Conservation (phyloP, 176 grass and related monocot genomes). For the Aegilops speltoides region DNA sequence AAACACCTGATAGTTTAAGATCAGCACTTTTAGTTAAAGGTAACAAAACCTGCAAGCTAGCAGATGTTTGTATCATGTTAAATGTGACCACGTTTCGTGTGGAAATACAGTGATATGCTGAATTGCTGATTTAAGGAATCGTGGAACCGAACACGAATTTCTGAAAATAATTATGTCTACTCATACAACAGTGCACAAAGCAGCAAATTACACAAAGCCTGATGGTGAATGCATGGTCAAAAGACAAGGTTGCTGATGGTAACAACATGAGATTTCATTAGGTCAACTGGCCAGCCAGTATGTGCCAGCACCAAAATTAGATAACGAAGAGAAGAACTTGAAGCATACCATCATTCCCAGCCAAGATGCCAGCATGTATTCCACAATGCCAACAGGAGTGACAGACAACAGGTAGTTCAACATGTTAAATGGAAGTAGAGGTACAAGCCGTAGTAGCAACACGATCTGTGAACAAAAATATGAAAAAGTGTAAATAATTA, state of each 20-base stretch:
- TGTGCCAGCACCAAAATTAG: neutral
- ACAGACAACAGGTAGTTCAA: conserved; percentile 98
- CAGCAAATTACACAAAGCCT: conserved; percentile 7
- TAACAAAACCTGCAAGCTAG: neutral
- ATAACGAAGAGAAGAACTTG: conserved; percentile 16
- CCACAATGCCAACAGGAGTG: conserved; percentile 94
- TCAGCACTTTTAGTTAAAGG: neutral
- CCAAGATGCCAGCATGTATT: conserved; percentile 99
- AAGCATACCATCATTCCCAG: conserved; percentile 97
- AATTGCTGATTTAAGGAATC: conserved; percentile 1
- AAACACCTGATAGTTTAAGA: neutral
- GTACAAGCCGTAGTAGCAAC: conserved; percentile 88
- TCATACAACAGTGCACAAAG: neutral
- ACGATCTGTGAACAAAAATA: conserved; percentile 67
- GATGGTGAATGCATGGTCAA: neutral
- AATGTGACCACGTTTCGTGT: neutral
- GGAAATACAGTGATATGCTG: neutral
- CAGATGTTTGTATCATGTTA: neutral
- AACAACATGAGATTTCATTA: neutral
- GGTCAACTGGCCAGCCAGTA: neutral
- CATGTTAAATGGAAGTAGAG: conserved; percentile 99
- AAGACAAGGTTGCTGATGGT: neutral
- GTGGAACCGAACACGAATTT: neutral
- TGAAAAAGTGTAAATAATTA: conserved; percentile 19
- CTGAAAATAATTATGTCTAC: neutral